Evolutionary conservation across 208 protist genomes (phyloP).

Genomic region (Trypanosoma boissoni): DNA sequence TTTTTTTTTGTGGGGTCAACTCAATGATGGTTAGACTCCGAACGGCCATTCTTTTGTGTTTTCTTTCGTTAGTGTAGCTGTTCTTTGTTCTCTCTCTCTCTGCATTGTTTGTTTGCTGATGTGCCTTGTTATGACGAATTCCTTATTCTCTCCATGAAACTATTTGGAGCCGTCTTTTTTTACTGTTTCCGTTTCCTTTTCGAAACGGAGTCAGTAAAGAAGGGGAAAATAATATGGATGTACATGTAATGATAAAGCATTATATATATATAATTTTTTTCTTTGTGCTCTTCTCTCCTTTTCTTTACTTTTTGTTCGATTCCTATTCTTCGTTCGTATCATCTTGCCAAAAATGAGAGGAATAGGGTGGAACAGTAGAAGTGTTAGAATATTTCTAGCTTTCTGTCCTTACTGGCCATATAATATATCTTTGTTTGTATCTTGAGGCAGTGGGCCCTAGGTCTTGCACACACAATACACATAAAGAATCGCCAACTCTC

Average conservation of each 20-base stretch:
- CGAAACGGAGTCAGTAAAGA: too few species aligned
- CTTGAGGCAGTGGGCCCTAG: too few species aligned
- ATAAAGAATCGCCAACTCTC: too few species aligned
- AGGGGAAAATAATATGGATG: not conserved
- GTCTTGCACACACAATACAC: too few species aligned
- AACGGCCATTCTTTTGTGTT: not conserved
- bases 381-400: too few species aligned
- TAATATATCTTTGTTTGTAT: too few species aligned
- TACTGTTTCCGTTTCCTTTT: not conserved
- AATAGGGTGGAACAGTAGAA: too few species aligned
- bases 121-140: too few species aligned
- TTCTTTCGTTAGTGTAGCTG: slow-evolving; percentile 9
- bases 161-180: not conserved
- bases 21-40: too few species aligned
- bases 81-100: not conserved
- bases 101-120: not conserved
- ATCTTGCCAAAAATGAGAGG: too few species aligned
- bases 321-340: too few species aligned
- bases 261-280: slow-evolving; percentile 6
- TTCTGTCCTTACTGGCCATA: too few species aligned
- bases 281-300: slow-evolving; percentile 2
- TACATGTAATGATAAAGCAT: not conserved
- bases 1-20: not conserved
- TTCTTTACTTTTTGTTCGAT: not conserved
- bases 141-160: not conserved